These are phyloP conservation scores for Fusarium transvaalense DNA, from an alignment of 2,329 filamentous ascomycete genomes.

Conservation along the genomic window DNA sequence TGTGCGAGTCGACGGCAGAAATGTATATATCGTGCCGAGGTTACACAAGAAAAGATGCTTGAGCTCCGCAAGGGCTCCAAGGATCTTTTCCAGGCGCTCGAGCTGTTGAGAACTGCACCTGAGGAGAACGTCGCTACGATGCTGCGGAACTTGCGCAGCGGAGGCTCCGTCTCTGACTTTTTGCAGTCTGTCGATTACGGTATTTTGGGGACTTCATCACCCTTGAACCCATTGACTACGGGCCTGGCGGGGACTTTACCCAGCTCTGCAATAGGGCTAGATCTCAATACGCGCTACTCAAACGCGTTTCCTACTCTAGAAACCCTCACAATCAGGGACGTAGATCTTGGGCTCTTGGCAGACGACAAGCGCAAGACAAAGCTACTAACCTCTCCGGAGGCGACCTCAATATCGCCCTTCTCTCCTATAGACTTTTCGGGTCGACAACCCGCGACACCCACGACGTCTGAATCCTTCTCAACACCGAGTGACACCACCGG, in stretches of 20 bases:
- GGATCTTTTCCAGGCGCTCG: constrained; percentile 17
- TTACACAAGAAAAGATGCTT: constrained; percentile 19
- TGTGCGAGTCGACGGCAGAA: constrained; percentile 24
- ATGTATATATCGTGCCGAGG: constrained; percentile 25
- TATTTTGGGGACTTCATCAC: rapidly evolving
- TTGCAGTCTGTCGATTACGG: neutral
- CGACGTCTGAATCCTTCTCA: neutral
- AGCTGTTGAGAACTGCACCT: constrained; percentile 1
- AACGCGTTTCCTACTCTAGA: constrained; percentile 2
- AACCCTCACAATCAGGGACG: neutral
- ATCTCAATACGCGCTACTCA: constrained; percentile 18
- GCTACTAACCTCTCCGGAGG: neutral
- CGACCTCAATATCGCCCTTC: neutral
- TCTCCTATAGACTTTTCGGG: neutral
- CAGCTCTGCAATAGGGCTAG: neutral
- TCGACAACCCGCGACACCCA: neutral
- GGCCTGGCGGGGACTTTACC: neutral
- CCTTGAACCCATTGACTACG: neutral
- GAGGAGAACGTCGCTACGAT: neutral
- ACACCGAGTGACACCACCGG: neutral
- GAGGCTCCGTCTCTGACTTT: constrained; percentile 14
- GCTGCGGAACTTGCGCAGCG: neutral
- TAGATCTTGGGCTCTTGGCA: constrained; percentile 10
- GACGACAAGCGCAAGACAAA: neutral
- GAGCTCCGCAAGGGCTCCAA: constrained; percentile 16